These are phyloP conservation scores for Nicotiana sylvestris DNA, from an alignment of 257 asterid species.

Conservation along the genomic window DNA sequence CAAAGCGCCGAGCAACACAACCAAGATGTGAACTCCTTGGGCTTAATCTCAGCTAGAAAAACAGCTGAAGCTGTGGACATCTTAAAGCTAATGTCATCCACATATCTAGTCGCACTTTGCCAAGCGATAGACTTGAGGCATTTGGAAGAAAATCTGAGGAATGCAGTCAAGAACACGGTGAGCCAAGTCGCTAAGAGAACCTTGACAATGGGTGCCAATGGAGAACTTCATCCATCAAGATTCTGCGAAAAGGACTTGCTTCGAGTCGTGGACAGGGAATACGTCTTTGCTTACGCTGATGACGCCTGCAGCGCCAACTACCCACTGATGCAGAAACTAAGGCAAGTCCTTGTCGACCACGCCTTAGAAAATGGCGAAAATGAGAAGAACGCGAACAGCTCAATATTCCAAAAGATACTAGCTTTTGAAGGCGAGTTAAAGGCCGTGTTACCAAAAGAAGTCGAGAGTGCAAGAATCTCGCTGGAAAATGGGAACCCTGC, in stretches of 20 bases:
- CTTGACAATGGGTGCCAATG: constrained; percentile 37
- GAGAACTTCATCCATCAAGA: constrained; percentile 51
- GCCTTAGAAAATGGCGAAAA: constrained; percentile 37
- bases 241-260: constrained; percentile 49
- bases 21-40: constrained; percentile 53
- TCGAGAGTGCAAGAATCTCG: constrained; percentile 45
- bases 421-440: constrained; percentile 43
- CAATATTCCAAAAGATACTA: constrained; percentile 45
- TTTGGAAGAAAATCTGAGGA: constrained; percentile 45
- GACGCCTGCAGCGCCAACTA: constrained; percentile 45
- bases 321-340: constrained; percentile 43
- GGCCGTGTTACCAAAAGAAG: constrained; percentile 37
- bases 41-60: constrained; percentile 44
- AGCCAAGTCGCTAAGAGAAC: constrained; percentile 48
- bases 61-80: constrained; percentile 46
- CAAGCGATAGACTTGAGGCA: constrained; percentile 45
- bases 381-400: constrained; percentile 35
- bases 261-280: constrained; percentile 39
- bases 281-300: constrained; percentile 35
- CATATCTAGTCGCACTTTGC: constrained; percentile 44
- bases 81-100: constrained; percentile 46
- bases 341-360: constrained; percentile 45
- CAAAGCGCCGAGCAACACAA: constrained; percentile 56
- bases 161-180: constrained; percentile 41
- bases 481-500: constrained; percentile 66